Base-by-base conservation (phyloP, 108 stramenopile genomes). In the Tribonema minus region DNA sequence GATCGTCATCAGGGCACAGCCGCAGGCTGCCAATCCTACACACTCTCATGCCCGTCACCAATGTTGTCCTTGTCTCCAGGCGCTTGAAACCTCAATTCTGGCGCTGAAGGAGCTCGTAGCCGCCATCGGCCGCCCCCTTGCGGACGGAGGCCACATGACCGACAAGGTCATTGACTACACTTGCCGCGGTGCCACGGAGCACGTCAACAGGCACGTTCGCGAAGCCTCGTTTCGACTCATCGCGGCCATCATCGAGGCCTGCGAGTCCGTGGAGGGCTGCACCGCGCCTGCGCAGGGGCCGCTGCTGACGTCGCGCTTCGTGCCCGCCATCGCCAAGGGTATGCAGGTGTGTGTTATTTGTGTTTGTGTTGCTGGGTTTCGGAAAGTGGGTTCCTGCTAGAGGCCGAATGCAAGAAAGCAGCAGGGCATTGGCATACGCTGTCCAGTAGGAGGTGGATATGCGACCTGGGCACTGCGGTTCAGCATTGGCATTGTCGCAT, bases 151-250 rank as follows among this genome's bases (percentile, higher is more conserved):
- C 20, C 61, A 87, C 84, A 59, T 87, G 64, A 58, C 33, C 68
- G 80, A 82, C 33, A 72, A 74, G 34, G 31, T 61, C 37, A 31
- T 78, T 27, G 41, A 39, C 67, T 37, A 61, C 70, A 68, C 40
- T 27, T 75, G 37, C 62, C 41, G 36, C 25, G 38, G 39, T 9
- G 71, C 67, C 28, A 65, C 79, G 12, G 78, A 67, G 23, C 95
- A 96, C 75, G 91, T 94, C 71, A 96, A 96, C 88, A 88, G 95
- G 33, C 95, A 96, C 74, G 95, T 96, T n/a, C 86, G 95, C 2
- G 95, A 93, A 5, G 95, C 94, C 2, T 90, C 89, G 2, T 92
- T 93, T 9, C 91, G 90, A 20, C 91, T 93, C 5, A 75, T 94
- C 83, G 92, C 90, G 38, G 68, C 32, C 61, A 54, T 84, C 65